These are phyloP conservation scores for Colletotrichum graminicola DNA, from an alignment of 2,329 filamentous ascomycete genomes.

Conservation along the genomic window DNA sequence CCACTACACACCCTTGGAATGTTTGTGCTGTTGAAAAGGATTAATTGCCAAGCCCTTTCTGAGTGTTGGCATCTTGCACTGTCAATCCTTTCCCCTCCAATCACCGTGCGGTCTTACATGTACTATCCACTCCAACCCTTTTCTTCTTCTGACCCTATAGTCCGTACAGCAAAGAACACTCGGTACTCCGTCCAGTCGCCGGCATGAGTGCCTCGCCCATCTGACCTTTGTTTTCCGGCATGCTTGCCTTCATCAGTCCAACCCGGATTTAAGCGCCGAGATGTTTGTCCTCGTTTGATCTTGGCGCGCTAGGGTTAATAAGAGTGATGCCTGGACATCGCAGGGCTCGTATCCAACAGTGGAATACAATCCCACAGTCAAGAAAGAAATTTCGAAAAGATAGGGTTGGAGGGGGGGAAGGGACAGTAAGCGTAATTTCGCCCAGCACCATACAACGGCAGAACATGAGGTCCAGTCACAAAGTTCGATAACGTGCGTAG, in stretches of 20 bases:
- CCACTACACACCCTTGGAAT: constrained; percentile 31
- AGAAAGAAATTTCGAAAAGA: not conserved
- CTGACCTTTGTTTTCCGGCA: not conserved
- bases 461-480: no score
- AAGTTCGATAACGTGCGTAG: not conserved
- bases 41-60: constrained; percentile 24
- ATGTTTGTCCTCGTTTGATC: constrained; percentile 20
- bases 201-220: not conserved
- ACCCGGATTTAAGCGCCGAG: constrained; percentile 13
- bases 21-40: constrained; percentile 38
- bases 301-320: constrained; percentile 22
- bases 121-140: not conserved
- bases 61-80: constrained; percentile 33
- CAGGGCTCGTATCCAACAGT: constrained; percentile 12
- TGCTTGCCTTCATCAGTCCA: not conserved
- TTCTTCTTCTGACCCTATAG: constrained; percentile 1
- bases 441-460: not conserved
- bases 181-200: not conserved
- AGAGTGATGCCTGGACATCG: constrained; percentile 17
- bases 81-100: constrained; percentile 27
- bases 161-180: not conserved
- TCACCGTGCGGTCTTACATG: not conserved
- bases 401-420: not conserved
- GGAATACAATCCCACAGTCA: not conserved
- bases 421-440: not conserved